Conservation (phyloP, 2,329 filamentous ascomycete genomes). For the Cercospora sp. region DNA sequence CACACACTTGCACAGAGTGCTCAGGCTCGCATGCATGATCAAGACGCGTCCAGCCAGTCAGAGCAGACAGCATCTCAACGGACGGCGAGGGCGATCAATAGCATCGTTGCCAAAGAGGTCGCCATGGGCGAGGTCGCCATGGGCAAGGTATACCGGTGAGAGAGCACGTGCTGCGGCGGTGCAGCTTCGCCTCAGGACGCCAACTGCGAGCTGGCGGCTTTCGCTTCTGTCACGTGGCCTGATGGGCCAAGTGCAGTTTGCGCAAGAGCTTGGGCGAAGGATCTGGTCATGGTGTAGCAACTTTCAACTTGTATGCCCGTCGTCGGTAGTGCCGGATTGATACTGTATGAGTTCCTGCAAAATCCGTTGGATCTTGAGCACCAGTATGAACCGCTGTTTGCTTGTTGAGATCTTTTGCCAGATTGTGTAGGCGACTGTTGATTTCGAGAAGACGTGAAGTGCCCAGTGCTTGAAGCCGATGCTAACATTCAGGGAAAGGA, state of each 20-base stretch:
- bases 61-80: not conserved
- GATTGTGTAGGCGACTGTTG: not conserved
- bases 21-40: conserved; percentile 1
- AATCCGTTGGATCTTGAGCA: not conserved
- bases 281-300: not conserved
- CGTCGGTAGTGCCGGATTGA: not conserved
- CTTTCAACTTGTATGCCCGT: not conserved
- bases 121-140: conserved; percentile 9
- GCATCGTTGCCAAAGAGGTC: too few relatives aligned
- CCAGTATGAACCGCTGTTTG: not conserved
- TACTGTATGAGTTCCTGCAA: not conserved
- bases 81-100: not conserved
- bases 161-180: conserved; percentile 9
- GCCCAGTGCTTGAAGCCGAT: not conserved
- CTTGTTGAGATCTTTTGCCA: not conserved
- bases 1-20: not conserved
- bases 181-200: conserved; percentile 10
- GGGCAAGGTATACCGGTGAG: conserved; percentile 7
- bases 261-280: not conserved
- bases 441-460: not conserved
- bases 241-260: not conserved
- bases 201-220: conserved; percentile 5
- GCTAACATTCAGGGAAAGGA: not conserved
- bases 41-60: not conserved
- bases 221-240: conserved; percentile 4